Conservation (phyloP, 768 basidiomycete genomes). For the Boletus tomentosulus region DNA sequence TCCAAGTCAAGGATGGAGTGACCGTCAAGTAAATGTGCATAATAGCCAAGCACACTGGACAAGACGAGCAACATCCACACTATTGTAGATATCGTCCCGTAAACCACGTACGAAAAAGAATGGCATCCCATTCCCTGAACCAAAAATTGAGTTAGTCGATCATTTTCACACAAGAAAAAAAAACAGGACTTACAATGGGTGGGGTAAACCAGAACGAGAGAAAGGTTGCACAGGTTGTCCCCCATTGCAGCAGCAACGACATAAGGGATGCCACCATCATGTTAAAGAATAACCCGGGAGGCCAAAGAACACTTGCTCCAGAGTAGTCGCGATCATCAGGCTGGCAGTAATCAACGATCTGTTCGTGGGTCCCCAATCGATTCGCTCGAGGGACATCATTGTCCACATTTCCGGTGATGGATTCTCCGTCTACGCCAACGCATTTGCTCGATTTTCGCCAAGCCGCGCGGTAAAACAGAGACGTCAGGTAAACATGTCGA, state of each 20-base stretch:
- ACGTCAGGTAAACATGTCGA: slow-evolving; percentile 12
- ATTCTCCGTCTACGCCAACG: not conserved
- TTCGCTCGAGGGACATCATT: slow-evolving; percentile 5
- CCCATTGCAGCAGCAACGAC: slow-evolving; percentile 32
- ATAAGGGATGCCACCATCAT: slow-evolving; percentile 30
- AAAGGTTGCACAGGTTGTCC: slow-evolving; percentile 26
- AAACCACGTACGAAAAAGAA: slow-evolving; percentile 30
- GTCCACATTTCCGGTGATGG: not conserved
- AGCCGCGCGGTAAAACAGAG: slow-evolving; percentile 15
- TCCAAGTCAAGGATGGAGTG: not conserved
- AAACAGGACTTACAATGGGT: too few relatives aligned
- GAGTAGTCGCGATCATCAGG: not conserved
- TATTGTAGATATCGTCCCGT: slow-evolving; percentile 25
- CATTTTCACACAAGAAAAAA: too few relatives aligned
- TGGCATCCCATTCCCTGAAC: slow-evolving; percentile 32
- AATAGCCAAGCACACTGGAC: slow-evolving; percentile 14
- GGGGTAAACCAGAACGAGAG: slow-evolving; percentile 26
- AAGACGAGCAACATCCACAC: slow-evolving; percentile 22
- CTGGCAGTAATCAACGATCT: slow-evolving; percentile 2
- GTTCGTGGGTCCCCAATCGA: slow-evolving; percentile 17
- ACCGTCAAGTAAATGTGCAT: slow-evolving; percentile 1
- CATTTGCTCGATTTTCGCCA: slow-evolving; percentile 1
- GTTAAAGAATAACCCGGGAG: slow-evolving; percentile 18
- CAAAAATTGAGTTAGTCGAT: not conserved
- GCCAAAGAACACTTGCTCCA: slow-evolving; percentile 10